Base-by-base conservation (phyloP, 2,329 filamentous ascomycete genomes). In the Amesomyces nigricolor region DNA sequence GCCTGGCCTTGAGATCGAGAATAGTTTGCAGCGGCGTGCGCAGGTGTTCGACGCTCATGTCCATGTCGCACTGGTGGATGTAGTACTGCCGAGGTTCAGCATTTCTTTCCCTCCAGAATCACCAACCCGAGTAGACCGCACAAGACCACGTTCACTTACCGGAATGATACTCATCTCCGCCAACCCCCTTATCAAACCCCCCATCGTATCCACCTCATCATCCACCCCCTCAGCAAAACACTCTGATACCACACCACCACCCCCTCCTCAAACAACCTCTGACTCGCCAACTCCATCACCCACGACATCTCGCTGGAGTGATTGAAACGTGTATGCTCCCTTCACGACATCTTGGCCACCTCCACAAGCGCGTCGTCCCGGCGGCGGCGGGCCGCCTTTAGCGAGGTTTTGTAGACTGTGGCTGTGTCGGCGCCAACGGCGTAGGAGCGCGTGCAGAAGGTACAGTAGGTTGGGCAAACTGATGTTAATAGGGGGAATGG, bases 31-130 rank as follows among this genome's bases (percentile, higher is more conserved):
- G 72, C 2, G 81, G 81, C 0, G 82, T 86, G 5, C 83, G 78
- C 19, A 85, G 71, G 62, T 86, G 82, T 68, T 86, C 83, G 2
- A 81, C 73, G 44, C 76, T 78, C 29, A 72, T 68, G 10, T 85
- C 80, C 76, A 86, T 81, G 65, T 86, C 83, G 46, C 78, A 79
- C 63, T 85, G 81, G 66, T 86, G 86, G 51, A 86, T 77, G 62
- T 86, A 86, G 66, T 86, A 86, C 77, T 82, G 60, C 39, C n/a
- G 32, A 58, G 19, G 17, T 38, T 13, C 17, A 29, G 7, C 9
- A 5, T 16, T 29, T n/a, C 2, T 16, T 30, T 17, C 22, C 14
- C 16, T 14, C 29, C 16, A 14, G 17, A 13, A 26, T 26, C 22
- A 26, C 26, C 9, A 14, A 38, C 14, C 38, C 4, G 14, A 10